phyloP scores from a whole-genome alignment of 2,329 filamentous ascomycete genomes.

The Aspergillus floridensis region DNA sequence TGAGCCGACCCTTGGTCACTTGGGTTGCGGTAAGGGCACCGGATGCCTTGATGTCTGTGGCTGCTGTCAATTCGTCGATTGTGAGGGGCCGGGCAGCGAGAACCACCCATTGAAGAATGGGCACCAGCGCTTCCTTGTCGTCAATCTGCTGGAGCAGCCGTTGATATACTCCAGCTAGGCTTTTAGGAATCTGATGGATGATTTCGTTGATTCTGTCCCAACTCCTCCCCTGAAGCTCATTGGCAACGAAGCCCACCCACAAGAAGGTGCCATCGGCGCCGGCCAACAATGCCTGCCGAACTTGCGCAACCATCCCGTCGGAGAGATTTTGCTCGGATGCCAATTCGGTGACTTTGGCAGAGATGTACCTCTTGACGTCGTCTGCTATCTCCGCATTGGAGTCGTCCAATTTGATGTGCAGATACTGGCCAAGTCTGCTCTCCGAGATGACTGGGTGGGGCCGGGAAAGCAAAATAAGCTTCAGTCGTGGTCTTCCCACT shows the following conservation, averaged over 20 bases:
- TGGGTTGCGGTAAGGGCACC: constrained; percentile 3
- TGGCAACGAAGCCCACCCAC: constrained; percentile 24
- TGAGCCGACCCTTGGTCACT: constrained; percentile 15
- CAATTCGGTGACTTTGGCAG: constrained; percentile 22
- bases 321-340: constrained; percentile 9
- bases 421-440: constrained; percentile 17
- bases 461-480: constrained; percentile 22
- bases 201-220: constrained; percentile 15
- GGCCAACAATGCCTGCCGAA: constrained; percentile 16
- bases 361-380: constrained; percentile 23
- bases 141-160: constrained; percentile 19
- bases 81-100: constrained; percentile 25
- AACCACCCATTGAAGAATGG: constrained; percentile 25
- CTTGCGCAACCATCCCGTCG: neutral
- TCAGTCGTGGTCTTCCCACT: constrained; percentile 1
- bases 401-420: constrained; percentile 6
- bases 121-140: constrained; percentile 20
- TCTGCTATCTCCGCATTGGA: constrained; percentile 12
- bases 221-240: constrained; percentile 12
- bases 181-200: constrained; percentile 21
- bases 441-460: constrained; percentile 19
- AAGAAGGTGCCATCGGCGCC: constrained; percentile 28
- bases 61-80: constrained; percentile 22
- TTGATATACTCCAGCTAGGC: constrained; percentile 20
- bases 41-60: constrained; percentile 1